Conservation (phyloP, 2,329 filamentous ascomycete species). For the Colletotrichum gigasporum region DNA sequence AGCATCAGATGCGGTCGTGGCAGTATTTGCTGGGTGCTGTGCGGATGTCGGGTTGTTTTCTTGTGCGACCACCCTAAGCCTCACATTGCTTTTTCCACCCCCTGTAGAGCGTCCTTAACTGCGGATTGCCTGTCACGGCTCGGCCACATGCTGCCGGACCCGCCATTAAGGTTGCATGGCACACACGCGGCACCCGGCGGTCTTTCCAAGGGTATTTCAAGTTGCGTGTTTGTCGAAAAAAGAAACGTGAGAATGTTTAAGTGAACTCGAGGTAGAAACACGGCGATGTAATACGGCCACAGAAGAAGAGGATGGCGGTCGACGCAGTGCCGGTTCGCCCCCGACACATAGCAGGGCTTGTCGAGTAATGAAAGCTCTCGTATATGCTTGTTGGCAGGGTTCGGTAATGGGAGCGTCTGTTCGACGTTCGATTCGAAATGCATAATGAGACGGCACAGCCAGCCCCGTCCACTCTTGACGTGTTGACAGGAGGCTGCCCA, state of each 20-base stretch:
- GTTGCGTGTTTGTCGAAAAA: background rate
- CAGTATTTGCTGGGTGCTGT: background rate
- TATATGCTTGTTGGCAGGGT: no score
- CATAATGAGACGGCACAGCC: no score
- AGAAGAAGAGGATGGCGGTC: background rate
- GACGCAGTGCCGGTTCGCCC: no score
- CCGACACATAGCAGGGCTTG: no score
- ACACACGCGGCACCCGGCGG: background rate
- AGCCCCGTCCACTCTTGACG: no score
- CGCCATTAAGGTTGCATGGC: slow-evolving; percentile 23
- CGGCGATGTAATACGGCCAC: no score
- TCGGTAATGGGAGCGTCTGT: no score
- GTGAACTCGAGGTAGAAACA: background rate
- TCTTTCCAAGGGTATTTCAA: background rate
- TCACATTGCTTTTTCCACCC: slow-evolving; percentile 21
- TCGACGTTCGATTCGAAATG: no score
- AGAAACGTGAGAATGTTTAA: background rate
- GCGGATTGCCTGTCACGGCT: slow-evolving; percentile 7
- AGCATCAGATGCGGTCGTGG: no score
- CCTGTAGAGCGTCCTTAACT: background rate
- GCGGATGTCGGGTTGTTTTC: background rate
- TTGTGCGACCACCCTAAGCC: background rate
- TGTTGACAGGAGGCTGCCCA: no score
- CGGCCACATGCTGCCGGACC: slow-evolving; percentile 12
- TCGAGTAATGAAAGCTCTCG: no score